Evolutionary conservation across 192 early-diverging fungal genomes (phyloP).

Genomic region (Paraglomus brasilianum): DNA sequence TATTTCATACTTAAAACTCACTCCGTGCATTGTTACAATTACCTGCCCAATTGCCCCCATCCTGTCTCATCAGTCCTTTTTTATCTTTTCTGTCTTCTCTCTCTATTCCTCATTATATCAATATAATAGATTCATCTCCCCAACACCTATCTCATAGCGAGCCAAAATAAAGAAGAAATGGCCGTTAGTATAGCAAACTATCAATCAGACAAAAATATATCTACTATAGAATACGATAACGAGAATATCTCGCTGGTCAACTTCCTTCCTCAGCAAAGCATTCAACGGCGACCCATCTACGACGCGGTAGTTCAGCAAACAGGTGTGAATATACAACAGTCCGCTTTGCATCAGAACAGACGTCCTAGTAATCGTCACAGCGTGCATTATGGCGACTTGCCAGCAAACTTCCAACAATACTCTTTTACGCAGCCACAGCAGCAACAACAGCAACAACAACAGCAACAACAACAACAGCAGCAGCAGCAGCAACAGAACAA

Average conservation of each 20-base stretch:
- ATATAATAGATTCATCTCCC: no score
- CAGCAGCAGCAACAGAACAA: not conserved
- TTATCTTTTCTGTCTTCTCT: no score
- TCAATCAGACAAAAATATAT: not conserved
- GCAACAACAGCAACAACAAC: not conserved
- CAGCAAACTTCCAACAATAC: not conserved
- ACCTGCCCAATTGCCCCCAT: no score
- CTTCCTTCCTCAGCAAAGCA: constrained; percentile 4
- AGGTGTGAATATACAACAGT: no score
- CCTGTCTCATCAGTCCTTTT: no score
- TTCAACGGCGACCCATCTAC: constrained; percentile 6
- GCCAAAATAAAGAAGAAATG: not conserved
- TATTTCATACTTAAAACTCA: no score
- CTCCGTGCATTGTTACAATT: no score
- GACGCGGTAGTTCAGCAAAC: not conserved
- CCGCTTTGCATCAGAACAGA: not conserved
- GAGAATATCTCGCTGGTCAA: constrained; percentile 12
- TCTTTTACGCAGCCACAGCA: not conserved
- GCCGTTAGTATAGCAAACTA: constrained; percentile 14
- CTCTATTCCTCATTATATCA: no score
- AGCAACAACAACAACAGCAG: not conserved
- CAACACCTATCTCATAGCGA: no score
- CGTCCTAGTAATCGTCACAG: constrained; percentile 16
- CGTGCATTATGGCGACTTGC: constrained; percentile 9
- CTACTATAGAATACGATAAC: constrained; percentile 6